These are phyloP conservation scores for Ligustrum vulgare DNA, from an alignment of 257 asterid species.

Conservation along the genomic window DNA sequence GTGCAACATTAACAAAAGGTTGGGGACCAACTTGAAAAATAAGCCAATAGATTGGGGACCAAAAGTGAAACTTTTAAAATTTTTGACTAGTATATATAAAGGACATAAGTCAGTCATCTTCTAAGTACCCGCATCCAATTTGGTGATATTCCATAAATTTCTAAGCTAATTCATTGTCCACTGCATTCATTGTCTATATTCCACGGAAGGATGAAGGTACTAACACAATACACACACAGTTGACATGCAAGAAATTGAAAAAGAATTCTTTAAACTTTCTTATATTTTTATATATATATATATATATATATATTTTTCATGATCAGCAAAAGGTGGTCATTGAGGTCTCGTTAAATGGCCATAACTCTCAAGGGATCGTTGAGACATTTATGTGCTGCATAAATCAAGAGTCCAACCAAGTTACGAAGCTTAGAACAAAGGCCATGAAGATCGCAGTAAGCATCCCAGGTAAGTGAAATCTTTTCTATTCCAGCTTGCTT, in stretches of 20 bases:
- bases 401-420: not conserved
- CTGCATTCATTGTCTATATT: not conserved
- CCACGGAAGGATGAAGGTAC: not conserved
- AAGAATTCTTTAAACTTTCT: not conserved
- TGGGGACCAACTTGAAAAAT: not conserved
- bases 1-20: not conserved
- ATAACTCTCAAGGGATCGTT: not conserved
- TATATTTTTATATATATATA: too few relatives aligned
- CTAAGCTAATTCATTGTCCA: not conserved
- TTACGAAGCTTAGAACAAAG: not conserved
- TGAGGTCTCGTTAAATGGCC: not conserved
- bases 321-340: not conserved
- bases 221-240: not conserved
- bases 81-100: too few relatives aligned
- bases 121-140: too few relatives aligned
- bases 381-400: not conserved
- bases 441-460: not conserved
- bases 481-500: not conserved
- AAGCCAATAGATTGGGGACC: not conserved
- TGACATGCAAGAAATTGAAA: not conserved
- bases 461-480: not conserved
- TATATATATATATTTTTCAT: too few relatives aligned
- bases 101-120: too few relatives aligned
- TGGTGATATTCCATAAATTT: too few relatives aligned
- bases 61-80: too few relatives aligned